Evolutionary conservation across 163 green algal genomes (phyloP).

Genomic region (Scenedesmus sp.): DNA sequence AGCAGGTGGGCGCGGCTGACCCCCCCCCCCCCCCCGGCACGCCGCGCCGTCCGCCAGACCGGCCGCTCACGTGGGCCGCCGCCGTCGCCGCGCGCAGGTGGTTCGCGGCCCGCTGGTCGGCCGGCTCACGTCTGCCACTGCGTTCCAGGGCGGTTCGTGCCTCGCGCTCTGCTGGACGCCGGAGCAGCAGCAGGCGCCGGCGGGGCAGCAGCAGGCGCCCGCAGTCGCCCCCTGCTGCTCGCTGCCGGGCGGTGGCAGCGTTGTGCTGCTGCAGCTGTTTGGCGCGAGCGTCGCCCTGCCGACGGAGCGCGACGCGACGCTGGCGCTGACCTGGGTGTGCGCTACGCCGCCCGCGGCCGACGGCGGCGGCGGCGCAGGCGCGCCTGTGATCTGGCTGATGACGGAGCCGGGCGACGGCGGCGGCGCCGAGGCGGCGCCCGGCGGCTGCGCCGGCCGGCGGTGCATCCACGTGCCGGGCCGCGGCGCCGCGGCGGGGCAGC

Average conservation of each 20-base stretch:
- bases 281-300: not conserved
- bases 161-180: slow-evolving; percentile 27
- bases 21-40: too few relatives aligned
- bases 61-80: too few relatives aligned
- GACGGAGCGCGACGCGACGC: too few relatives aligned
- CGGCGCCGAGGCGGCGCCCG: not conserved
- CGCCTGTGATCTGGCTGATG: not conserved
- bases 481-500: not conserved
- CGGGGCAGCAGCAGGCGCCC: not conserved
- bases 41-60: too few relatives aligned
- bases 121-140: not conserved
- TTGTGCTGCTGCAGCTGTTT: slow-evolving; percentile 38
- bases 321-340: slow-evolving; percentile 4
- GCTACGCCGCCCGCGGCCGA: not conserved
- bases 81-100: too few relatives aligned
- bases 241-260: not conserved
- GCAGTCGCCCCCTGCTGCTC: not conserved
- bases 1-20: slow-evolving; percentile 16
- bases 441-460: not conserved
- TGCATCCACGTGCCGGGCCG: not conserved
- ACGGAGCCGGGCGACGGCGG: not conserved
- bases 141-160: slow-evolving; percentile 37
- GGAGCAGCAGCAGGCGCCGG: not conserved
- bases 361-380: not conserved
- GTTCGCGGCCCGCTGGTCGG: slow-evolving; percentile 1